A percentile compares a stretch with the other conserved stretches of the same genome.
Conservation (phyloP, 257 asterid genomes). For the Jacaranda mimosifolia region DNA sequence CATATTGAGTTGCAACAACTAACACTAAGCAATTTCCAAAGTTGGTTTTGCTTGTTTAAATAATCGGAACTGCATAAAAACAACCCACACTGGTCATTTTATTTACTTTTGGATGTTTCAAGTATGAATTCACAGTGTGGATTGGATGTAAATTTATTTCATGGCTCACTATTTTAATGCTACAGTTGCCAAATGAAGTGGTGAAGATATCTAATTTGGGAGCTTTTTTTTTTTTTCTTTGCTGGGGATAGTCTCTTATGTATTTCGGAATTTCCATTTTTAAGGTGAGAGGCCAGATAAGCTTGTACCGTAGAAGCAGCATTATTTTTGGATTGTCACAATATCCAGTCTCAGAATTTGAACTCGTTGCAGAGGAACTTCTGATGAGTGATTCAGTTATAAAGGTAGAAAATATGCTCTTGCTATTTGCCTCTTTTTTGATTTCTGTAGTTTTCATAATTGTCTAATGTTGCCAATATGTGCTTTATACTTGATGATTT, state of each 20-base stretch:
- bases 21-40: slow-evolving; percentile 16
- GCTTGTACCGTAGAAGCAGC: slow-evolving; percentile 84
- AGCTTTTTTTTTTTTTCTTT: slow-evolving; percentile 15
- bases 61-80: neutral
- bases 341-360: slow-evolving; percentile 93
- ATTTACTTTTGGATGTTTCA: slow-evolving; percentile 12
- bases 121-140: slow-evolving; percentile 17
- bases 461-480: slow-evolving; percentile 19
- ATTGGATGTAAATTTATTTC: slow-evolving; percentile 13
- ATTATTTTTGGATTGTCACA: slow-evolving; percentile 87
- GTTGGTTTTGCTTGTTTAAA: slow-evolving; percentile 15
- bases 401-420: slow-evolving; percentile 60
- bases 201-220: slow-evolving; percentile 18
- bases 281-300: slow-evolving; percentile 98
- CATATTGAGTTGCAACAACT: slow-evolving; percentile 16
- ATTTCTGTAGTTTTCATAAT: neutral
- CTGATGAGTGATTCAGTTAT: slow-evolving; percentile 89
- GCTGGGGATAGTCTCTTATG: slow-evolving; percentile 1
- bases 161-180: neutral
- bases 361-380: slow-evolving; percentile 97
- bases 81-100: neutral
- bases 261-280: slow-evolving; percentile 38
- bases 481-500: slow-evolving; percentile 18
- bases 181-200: slow-evolving; percentile 16
- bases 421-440: slow-evolving; percentile 4